Base-by-base conservation (phyloP, 805 yeast genomes). In the Pichia pseudocactophila region DNA sequence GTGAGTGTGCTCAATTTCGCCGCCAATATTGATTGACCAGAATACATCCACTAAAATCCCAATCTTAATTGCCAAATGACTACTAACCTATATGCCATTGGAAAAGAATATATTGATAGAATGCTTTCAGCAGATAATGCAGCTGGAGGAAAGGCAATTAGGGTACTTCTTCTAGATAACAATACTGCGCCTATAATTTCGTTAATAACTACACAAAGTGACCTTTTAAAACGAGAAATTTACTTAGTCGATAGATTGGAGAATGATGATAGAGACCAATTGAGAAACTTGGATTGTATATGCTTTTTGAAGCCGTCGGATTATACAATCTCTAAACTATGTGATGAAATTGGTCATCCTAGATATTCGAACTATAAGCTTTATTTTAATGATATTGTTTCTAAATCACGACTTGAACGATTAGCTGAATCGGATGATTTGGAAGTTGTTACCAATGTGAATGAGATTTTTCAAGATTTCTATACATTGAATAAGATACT, bases 371-470 rank as follows among this genome's bases (percentile, higher is more conserved):
- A 69, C 30, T 92, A 92, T 62, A 80, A 81, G 54, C 59, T 92
- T 16, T 86, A 71, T 54, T 87, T 90, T 68, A 82, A 78, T 57
- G 88, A 88, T 58, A 67, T 77, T 13, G 71, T 89, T 26, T 70
- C 77, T 40, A 92, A 90, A 62, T 68, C 79, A 20, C 83, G 85
- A 49, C 61, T 92, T 51, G 99, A 92, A 58, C 70, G 84, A 39
- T 58, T 92, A 37, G 97, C 98, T 0, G 96, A 87, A 59, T 74
- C 85, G 3, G 99, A 92, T 60, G 92, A 85, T 55, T 69, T 79
- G 53, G 97, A 90, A 57, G 76, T 78, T 9, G 82, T 92, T 9
- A 65, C 71, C 5, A 74, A 74, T 45, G 87, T 92, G 4, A 78
- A 82, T 40, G 98, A 92, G 56, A 57, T 89, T 32, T 92, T 87